A percentile compares a stretch with the other conserved stretches of the same genome.
Conservation (phyloP, 2,329 filamentous ascomycete species). For the Xenoacremonium recifei region DNA sequence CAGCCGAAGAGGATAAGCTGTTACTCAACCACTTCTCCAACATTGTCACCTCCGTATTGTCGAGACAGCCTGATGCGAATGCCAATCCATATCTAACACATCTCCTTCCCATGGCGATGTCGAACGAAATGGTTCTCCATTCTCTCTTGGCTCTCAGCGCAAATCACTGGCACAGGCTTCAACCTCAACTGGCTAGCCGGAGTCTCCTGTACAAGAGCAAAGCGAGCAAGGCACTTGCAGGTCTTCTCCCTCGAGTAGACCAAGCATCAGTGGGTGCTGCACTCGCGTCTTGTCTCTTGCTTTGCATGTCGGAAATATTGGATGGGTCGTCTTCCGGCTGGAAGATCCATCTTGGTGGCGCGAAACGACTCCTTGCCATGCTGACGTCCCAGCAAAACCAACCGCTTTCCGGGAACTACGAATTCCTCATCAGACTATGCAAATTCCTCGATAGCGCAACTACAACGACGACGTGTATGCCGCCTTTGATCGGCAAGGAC, state of each 20-base stretch:
- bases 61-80: slow-evolving; percentile 21
- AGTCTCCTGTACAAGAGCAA: slow-evolving; percentile 31
- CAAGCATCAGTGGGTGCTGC: slow-evolving; percentile 32
- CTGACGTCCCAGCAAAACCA: slow-evolving; percentile 30
- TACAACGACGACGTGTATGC: slow-evolving; percentile 33
- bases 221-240: slow-evolving; percentile 29
- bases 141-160: slow-evolving; percentile 32
- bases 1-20: slow-evolving; percentile 28
- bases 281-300: slow-evolving; percentile 37
- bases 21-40: slow-evolving; percentile 34
- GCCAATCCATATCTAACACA: slow-evolving; percentile 32
- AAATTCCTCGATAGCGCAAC: slow-evolving; percentile 33
- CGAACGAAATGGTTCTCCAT: slow-evolving; percentile 32
- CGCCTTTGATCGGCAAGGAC: slow-evolving; percentile 33
- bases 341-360: slow-evolving; percentile 42
- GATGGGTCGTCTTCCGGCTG: slow-evolving; percentile 40
- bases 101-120: slow-evolving; percentile 31
- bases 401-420: slow-evolving; percentile 35
- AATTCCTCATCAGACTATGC: slow-evolving; percentile 34
- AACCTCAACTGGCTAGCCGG: slow-evolving; percentile 28
- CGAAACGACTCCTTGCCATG: slow-evolving; percentile 36
- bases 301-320: slow-evolving; percentile 42
- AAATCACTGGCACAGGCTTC: slow-evolving; percentile 34
- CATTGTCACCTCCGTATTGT: slow-evolving; percentile 33
- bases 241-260: slow-evolving; percentile 34